A percentile compares a stretch with the other conserved stretches of the same genome.
Conservation (phyloP, 2,329 filamentous ascomycete species). For the Fusarium papillatum region DNA sequence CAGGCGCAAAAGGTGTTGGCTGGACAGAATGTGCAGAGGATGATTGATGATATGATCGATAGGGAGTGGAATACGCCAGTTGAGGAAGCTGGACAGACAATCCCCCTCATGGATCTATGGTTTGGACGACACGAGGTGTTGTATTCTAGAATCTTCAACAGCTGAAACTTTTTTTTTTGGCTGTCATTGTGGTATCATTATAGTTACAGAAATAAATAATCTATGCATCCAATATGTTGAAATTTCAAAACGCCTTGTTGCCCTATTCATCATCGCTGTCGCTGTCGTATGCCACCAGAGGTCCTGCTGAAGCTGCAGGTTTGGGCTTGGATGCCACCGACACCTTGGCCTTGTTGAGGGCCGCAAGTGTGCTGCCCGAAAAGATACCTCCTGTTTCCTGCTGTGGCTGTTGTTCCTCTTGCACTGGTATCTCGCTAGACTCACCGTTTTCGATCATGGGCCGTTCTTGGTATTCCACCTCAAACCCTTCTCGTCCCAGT, state of each 20-base stretch:
- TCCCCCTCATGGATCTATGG: slow-evolving; percentile 87
- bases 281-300: slow-evolving; percentile 91
- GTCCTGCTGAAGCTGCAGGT: slow-evolving; percentile 70
- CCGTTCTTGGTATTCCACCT: slow-evolving; percentile 73
- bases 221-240: slow-evolving; percentile 36
- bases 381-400: slow-evolving; percentile 75
- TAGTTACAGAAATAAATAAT: slow-evolving; percentile 39
- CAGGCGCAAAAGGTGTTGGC: slow-evolving; percentile 83
- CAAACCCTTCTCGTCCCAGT: slow-evolving; percentile 68
- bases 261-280: slow-evolving; percentile 79
- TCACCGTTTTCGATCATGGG: slow-evolving; percentile 71
- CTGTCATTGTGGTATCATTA: slow-evolving; percentile 49
- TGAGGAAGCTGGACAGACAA: slow-evolving; percentile 79
- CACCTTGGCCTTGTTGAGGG: slow-evolving; percentile 73
- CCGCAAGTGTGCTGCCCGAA: slow-evolving; percentile 85
- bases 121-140: slow-evolving; percentile 85
- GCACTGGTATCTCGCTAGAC: slow-evolving; percentile 50
- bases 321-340: slow-evolving; percentile 68
- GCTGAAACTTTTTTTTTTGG: slow-evolving; percentile 56
- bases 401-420: slow-evolving; percentile 53
- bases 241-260: slow-evolving; percentile 43
- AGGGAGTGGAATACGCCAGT: slow-evolving; percentile 70
- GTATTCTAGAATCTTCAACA: slow-evolving; percentile 91
- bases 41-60: slow-evolving; percentile 70
- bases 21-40: slow-evolving; percentile 66